Evolutionary conservation across 306 rosid species (phyloP).

Genomic region (Lotus japonicus): DNA sequence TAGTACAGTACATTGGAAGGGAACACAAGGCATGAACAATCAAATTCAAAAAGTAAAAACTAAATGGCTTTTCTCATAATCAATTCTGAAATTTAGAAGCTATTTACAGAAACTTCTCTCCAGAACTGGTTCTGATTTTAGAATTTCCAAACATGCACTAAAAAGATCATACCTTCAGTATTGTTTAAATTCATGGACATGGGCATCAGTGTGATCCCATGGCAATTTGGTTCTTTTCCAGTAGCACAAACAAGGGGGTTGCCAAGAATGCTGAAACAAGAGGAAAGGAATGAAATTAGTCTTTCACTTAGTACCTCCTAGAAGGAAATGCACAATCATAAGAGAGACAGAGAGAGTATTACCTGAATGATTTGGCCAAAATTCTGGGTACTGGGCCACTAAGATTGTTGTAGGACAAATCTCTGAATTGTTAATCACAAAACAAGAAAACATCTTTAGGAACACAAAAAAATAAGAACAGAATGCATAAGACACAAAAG

Average conservation of each 20-base stretch:
- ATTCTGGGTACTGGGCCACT: conserved; percentile 87
- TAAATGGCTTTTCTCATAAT: no score
- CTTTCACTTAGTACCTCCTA: not conserved
- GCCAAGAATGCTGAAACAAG: conserved; percentile 70
- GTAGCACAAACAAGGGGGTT: conserved; percentile 81
- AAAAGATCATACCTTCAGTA: conserved; percentile 43
- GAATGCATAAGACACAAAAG: conserved; percentile 14
- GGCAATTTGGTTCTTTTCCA: conserved; percentile 75
- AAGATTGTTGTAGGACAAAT: conserved; percentile 83
- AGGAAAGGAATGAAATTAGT: not conserved
- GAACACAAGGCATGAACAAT: not conserved
- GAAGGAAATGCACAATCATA: not conserved
- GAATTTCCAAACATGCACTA: not conserved
- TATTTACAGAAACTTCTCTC: no score
- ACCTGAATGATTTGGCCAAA: conserved; percentile 90
- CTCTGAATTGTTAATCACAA: conserved; percentile 49
- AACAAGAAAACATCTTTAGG: conserved; percentile 26
- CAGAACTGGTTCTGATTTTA: no score
- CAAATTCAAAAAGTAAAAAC: not conserved
- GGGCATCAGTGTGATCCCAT: conserved; percentile 72
- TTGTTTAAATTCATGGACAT: conserved; percentile 84
- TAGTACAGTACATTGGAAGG: not conserved
- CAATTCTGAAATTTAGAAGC: no score
- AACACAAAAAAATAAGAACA: not conserved
- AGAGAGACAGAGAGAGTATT: conserved; percentile 15